Conservation (phyloP, 208 protist species). For the Trypanosoma rangeli region DNA sequence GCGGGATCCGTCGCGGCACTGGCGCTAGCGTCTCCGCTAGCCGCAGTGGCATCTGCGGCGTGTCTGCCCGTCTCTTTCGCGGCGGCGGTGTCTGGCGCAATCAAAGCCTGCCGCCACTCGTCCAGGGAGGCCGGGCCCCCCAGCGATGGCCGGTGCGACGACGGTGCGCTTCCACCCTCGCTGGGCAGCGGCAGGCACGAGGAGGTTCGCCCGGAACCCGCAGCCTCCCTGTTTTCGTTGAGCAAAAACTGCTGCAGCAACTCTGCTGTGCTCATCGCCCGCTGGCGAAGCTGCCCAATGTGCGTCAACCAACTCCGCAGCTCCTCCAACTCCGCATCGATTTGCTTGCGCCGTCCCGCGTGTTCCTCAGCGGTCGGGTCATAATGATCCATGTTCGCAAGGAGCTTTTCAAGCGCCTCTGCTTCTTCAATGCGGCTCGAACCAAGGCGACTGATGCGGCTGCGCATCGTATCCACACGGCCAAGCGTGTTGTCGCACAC, state of each 20-base stretch:
- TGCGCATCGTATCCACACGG: constrained; percentile 38
- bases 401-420: constrained; percentile 28
- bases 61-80: neutral
- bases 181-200: neutral
- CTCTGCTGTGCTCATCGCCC: constrained; percentile 21
- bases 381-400: constrained; percentile 39
- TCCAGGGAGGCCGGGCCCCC: constrained; percentile 1
- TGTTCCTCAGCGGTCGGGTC: constrained; percentile 45
- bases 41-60: neutral
- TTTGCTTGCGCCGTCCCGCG: constrained; percentile 19
- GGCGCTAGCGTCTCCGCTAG: neutral
- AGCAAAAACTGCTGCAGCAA: constrained; percentile 35
- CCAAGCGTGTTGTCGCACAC: constrained; percentile 38
- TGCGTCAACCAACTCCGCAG: constrained; percentile 30
- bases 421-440: constrained; percentile 37
- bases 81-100: neutral
- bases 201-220: neutral
- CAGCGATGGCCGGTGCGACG: neutral
- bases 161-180: neutral
- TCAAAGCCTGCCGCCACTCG: constrained; percentile 7
- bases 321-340: constrained; percentile 32
- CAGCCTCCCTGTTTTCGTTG: constrained; percentile 34
- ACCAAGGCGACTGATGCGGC: constrained; percentile 38
- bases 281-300: constrained; percentile 27
- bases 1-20: neutral